phyloP scores from a whole-genome alignment of 306 rosid genomes.

The Lotus japonicus region DNA sequence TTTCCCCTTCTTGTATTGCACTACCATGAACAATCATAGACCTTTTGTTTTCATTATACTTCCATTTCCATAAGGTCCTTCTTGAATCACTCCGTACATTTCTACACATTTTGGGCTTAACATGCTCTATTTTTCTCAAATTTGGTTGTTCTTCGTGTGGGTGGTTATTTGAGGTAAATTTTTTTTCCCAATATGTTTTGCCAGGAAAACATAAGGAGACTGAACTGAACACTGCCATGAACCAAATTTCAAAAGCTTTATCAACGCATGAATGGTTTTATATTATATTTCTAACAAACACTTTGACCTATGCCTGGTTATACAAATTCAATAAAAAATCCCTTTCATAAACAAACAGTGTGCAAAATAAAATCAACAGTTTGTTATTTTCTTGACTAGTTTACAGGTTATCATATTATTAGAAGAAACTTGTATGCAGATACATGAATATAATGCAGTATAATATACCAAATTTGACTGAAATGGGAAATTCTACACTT shows the following conservation, averaged over 20 bases:
- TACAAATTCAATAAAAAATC: neutral
- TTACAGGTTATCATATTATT: neutral
- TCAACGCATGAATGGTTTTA: no score
- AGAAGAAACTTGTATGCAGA: neutral
- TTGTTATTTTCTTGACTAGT: neutral
- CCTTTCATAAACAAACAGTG: neutral
- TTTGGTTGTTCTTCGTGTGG: neutral
- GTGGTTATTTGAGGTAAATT: neutral
- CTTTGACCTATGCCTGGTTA: neutral
- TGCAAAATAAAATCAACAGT: neutral
- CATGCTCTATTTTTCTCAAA: neutral
- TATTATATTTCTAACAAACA: no score
- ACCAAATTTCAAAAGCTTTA: no score
- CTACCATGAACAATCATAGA: neutral
- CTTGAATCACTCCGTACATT: neutral
- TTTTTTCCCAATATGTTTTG: neutral
- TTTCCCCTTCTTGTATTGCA: neutral
- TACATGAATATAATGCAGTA: neutral
- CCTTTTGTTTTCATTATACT: neutral
- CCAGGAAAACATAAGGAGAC: neutral
- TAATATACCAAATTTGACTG: slow-evolving; percentile 5
- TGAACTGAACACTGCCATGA: neutral
- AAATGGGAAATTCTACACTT: slow-evolving; percentile 34
- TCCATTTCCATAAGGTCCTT: neutral
- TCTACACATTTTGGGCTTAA: neutral